Percentiles rank a stretch among this genome's conserved stretches.
phyloP scores from a whole-genome alignment of 371 early-diverging fungal species.

The Capillidium rhysosporum region DNA sequence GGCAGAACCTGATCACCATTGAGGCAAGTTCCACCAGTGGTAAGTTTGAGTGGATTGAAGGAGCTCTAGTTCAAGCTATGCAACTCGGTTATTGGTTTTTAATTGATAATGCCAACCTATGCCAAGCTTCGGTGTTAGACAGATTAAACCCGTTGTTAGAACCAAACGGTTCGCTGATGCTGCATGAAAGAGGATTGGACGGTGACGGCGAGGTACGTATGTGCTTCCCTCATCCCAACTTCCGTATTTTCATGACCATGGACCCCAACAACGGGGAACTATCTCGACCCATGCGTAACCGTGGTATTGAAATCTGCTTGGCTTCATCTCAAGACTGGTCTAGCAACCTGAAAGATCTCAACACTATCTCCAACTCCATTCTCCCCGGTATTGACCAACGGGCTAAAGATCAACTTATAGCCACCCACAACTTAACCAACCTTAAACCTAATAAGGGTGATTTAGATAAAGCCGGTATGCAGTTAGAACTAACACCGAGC shows the following conservation, averaged over 20 bases:
- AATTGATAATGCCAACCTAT: slow-evolving; percentile 97
- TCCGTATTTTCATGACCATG: slow-evolving; percentile 96
- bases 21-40: slow-evolving; percentile 40
- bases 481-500: slow-evolving; percentile 13
- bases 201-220: slow-evolving; percentile 60
- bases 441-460: too few relatives aligned
- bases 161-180: slow-evolving; percentile 66
- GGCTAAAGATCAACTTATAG: slow-evolving; percentile 12
- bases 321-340: slow-evolving; percentile 18
- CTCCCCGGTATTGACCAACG: not conserved
- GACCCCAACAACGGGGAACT: slow-evolving; percentile 89
- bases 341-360: slow-evolving; percentile 15
- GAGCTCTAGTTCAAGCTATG: slow-evolving; percentile 83
- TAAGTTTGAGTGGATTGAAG: slow-evolving; percentile 94
- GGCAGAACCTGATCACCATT: slow-evolving; percentile 18
- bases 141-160: slow-evolving; percentile 87
- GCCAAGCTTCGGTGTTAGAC: slow-evolving; percentile 88
- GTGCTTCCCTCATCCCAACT: slow-evolving; percentile 82
- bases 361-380: slow-evolving; percentile 16
- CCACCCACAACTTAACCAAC: slow-evolving; percentile 13
- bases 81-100: slow-evolving; percentile 94
- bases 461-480: not conserved
- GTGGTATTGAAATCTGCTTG: slow-evolving; percentile 77
- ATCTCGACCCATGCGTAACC: slow-evolving; percentile 92
- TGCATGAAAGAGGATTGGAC: slow-evolving; percentile 75